phyloP scores from a whole-genome alignment of 495 filamentous ascomycete species.

The Hypoxylon cercidicola region DNA sequence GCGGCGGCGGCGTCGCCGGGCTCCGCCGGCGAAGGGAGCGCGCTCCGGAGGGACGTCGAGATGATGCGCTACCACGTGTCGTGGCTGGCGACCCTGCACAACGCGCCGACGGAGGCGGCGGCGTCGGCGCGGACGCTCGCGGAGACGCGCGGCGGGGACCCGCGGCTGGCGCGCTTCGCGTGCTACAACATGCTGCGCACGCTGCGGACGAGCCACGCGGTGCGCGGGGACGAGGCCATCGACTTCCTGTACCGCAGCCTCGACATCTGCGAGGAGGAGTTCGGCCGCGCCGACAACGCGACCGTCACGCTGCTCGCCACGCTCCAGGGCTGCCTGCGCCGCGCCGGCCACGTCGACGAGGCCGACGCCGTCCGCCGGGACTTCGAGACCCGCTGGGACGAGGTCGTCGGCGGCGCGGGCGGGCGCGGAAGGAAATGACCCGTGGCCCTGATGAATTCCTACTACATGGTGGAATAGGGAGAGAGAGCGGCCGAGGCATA shows the following conservation, averaged over 20 bases:
- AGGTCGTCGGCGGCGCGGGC: slow-evolving; percentile 9
- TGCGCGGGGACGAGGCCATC: slow-evolving; percentile 15
- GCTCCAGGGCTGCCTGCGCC: slow-evolving; percentile 15
- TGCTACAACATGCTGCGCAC: slow-evolving; percentile 37
- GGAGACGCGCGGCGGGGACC: slow-evolving; percentile 11
- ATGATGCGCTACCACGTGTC: slow-evolving; percentile 23
- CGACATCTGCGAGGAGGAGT: slow-evolving; percentile 23
- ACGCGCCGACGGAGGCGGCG: slow-evolving; percentile 25
- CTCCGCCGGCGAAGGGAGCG: background rate
- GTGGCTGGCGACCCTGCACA: slow-evolving; percentile 26
- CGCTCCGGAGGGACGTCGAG: slow-evolving; percentile 11
- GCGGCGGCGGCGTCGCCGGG: background rate
- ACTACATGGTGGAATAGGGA: slow-evolving; percentile 36
- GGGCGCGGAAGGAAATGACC: slow-evolving; percentile 27
- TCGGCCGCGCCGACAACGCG: slow-evolving; percentile 33
- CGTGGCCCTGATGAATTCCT: slow-evolving; percentile 38
- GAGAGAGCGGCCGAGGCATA: background rate
- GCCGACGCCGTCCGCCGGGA: slow-evolving; percentile 12
- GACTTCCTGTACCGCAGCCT: slow-evolving; percentile 14
- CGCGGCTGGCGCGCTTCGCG: slow-evolving; percentile 28
- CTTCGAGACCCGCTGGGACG: slow-evolving; percentile 30
- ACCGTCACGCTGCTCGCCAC: slow-evolving; percentile 27
- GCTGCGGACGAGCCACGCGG: slow-evolving; percentile 20
- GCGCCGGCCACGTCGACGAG: slow-evolving; percentile 6
- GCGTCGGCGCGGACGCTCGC: slow-evolving; percentile 12